phyloP scores from a whole-genome alignment of 345 rosid genomes.

The Ceriops decandra region DNA sequence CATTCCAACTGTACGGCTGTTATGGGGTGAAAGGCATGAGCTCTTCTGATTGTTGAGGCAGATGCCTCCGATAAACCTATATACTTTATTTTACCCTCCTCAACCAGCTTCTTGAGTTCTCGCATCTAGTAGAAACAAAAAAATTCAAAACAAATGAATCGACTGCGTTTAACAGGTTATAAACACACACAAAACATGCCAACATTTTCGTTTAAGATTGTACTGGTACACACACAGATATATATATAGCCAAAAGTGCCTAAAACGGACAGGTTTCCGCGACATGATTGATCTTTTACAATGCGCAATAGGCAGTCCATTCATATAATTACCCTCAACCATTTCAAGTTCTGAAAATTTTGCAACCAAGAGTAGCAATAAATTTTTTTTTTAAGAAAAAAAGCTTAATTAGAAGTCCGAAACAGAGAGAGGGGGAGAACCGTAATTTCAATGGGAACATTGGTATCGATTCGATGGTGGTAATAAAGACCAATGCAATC shows the following conservation, averaged over 20 bases:
- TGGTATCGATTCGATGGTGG: conserved; percentile 54
- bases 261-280: too few species aligned
- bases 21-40: conserved; percentile 72
- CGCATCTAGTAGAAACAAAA: conserved; percentile 30
- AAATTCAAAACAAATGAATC: not conserved
- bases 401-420: not conserved
- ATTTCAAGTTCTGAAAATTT: too few species aligned
- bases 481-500: conserved; percentile 60
- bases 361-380: too few species aligned
- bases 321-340: too few species aligned
- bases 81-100: conserved; percentile 74
- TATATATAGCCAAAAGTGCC: too few species aligned
- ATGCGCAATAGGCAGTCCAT: too few species aligned
- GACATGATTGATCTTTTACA: too few species aligned
- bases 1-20: conserved; percentile 71
- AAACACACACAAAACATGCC: not conserved
- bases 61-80: conserved; percentile 73
- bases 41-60: conserved; percentile 73
- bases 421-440: conserved; percentile 17
- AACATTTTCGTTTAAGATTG: too few species aligned
- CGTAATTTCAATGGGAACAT: conserved; percentile 56
- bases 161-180: not conserved
- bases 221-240: too few species aligned
- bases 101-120: conserved; percentile 65
- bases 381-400: too few species aligned